Conservation (phyloP, 2,329 filamentous ascomycete species). For the Nigrospora oryzae region DNA sequence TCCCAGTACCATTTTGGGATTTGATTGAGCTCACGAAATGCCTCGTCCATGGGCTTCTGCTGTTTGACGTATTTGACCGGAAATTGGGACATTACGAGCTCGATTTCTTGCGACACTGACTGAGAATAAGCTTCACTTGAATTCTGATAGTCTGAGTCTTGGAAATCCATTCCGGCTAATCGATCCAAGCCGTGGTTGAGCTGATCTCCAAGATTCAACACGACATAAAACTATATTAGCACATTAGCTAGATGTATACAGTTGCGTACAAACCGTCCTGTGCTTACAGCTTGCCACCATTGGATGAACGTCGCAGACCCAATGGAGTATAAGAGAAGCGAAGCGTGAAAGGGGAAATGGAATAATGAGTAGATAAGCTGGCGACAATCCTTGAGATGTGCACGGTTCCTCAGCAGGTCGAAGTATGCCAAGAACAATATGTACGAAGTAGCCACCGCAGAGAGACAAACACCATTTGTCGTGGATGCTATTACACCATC, state of each 20-base stretch:
- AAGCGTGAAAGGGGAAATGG: conserved; percentile 55
- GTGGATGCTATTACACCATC: not conserved
- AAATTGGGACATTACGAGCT: not conserved
- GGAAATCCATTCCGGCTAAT: too few relatives aligned
- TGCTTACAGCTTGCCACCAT: conserved; percentile 25
- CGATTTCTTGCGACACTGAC: too few relatives aligned
- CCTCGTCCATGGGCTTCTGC: too few relatives aligned
- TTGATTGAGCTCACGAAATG: too few relatives aligned
- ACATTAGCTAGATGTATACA: too few relatives aligned
- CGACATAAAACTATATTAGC: not conserved
- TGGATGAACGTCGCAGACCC: conserved; percentile 47
- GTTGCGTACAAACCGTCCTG: too few relatives aligned
- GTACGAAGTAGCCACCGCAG: conserved; percentile 28
- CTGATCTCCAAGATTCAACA: not conserved
- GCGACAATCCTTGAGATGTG: conserved; percentile 42
- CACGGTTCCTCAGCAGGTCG: conserved; percentile 57
- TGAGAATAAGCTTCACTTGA: too few relatives aligned
- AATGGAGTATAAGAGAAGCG: conserved; percentile 52
- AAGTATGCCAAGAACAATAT: conserved; percentile 38
- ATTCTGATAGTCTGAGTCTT: too few relatives aligned
- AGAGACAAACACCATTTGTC: conserved; percentile 28
- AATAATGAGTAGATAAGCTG: conserved; percentile 47
- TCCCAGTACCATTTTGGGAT: too few relatives aligned
- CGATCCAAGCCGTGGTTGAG: too few relatives aligned
- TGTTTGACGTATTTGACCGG: too few relatives aligned